Evolutionary conservation across 164 flowering plant species (phyloP).

Genomic region (Nelumbo lutea): DNA sequence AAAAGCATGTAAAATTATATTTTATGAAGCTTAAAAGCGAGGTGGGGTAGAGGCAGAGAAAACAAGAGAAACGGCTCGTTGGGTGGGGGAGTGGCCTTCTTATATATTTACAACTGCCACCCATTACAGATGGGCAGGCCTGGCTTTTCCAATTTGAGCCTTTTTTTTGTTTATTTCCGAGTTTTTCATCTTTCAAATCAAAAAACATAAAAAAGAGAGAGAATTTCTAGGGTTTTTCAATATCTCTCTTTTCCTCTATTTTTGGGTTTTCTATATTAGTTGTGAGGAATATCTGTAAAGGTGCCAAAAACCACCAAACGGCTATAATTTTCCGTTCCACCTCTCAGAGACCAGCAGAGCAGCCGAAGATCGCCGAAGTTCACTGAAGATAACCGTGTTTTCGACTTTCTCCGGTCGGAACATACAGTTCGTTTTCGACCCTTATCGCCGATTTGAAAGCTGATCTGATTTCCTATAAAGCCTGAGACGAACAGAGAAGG

Average conservation of each 20-base stretch:
- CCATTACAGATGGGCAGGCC: background rate
- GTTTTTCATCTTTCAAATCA: background rate
- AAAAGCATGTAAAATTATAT: background rate
- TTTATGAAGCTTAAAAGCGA: background rate
- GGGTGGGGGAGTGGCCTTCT: background rate
- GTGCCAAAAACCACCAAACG: background rate
- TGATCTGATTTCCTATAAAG: background rate
- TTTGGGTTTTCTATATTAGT: background rate
- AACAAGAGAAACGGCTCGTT: background rate
- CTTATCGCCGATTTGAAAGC: background rate
- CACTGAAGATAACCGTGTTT: background rate
- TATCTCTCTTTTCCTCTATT: background rate
- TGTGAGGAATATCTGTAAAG: background rate
- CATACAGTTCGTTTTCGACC: background rate
- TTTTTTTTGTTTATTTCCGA: background rate
- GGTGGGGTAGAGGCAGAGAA: no score
- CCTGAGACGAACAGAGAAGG: background rate
- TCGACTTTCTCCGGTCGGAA: background rate
- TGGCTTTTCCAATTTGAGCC: background rate
- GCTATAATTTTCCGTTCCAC: background rate
- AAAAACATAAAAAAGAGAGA: background rate
- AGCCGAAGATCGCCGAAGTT: background rate
- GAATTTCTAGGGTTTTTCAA: background rate
- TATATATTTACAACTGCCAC: background rate
- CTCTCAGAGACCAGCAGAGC: background rate